Conservation (phyloP, 768 basidiomycete species). For the Termitomyces sp. region DNA sequence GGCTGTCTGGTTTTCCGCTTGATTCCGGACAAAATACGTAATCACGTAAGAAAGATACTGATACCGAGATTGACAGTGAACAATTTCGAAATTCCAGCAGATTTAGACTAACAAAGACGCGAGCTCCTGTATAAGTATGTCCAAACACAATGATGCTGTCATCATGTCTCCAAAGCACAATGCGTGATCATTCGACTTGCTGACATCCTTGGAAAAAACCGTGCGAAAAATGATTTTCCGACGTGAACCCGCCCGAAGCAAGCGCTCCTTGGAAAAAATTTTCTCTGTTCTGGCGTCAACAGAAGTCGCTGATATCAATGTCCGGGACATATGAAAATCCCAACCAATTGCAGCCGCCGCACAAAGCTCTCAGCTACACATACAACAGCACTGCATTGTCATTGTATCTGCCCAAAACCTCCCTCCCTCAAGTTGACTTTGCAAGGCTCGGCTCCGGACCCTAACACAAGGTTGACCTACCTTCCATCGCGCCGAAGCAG, state of each 20-base stretch:
- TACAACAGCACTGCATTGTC: neutral
- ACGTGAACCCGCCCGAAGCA: neutral
- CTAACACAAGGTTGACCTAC: neutral
- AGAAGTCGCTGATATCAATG: neutral
- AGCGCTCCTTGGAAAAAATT: neutral
- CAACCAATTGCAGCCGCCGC: neutral
- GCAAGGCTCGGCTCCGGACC: neutral
- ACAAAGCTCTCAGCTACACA: neutral
- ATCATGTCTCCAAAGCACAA: neutral
- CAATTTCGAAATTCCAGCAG: neutral
- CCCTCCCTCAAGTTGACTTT: neutral
- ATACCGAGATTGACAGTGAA: too few species aligned
- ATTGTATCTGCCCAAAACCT: too few species aligned
- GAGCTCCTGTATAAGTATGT: neutral
- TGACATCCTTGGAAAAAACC: neutral
- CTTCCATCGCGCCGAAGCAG: conserved; percentile 1
- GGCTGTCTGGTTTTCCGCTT: neutral
- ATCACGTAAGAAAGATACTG: neutral
- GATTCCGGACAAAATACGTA: neutral
- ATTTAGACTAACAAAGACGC: neutral
- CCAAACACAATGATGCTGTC: neutral
- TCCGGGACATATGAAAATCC: neutral
- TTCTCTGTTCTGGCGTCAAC: neutral
- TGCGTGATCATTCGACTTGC: neutral
- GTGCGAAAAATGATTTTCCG: neutral